phyloP scores from a whole-genome alignment of 306 rosid genomes.

The Quercus berberidifolia region DNA sequence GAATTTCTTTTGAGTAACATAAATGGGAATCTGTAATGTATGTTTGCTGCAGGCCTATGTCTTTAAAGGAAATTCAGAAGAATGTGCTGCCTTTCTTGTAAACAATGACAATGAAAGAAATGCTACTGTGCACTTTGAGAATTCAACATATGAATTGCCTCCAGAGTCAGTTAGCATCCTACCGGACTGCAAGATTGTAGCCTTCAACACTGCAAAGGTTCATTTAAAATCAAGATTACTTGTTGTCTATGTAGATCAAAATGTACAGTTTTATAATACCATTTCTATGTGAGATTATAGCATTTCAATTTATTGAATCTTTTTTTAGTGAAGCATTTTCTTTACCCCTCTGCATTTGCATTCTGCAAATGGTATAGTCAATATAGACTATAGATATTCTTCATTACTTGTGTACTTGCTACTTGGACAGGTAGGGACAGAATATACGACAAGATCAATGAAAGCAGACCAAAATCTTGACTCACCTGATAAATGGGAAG shows the following conservation, averaged over 20 bases:
- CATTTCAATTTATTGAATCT: background rate
- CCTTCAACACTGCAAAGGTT: conserved; percentile 12
- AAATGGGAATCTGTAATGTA: background rate
- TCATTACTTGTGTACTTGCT: background rate
- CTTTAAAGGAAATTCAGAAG: background rate
- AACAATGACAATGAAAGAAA: background rate
- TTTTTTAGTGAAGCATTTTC: background rate
- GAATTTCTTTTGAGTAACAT: background rate
- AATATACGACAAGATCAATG: background rate
- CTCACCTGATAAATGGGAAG: background rate
- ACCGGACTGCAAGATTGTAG: conserved; percentile 3
- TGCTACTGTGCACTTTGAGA: background rate
- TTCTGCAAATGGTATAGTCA: background rate
- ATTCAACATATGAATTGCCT: conserved; percentile 1
- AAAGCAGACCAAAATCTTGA: background rate
- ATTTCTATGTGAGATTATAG: no score
- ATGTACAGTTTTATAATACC: no score
- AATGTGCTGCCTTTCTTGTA: conserved; percentile 12
- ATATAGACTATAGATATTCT: background rate
- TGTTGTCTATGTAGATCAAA: no score
- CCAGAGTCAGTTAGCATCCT: conserved; percentile 7
- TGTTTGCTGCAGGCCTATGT: background rate
- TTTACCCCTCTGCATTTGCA: background rate
- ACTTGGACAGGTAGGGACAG: background rate
- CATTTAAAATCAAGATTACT: background rate